Evolutionary conservation across 257 asterid species (phyloP), one percentile per base, ranked within the genome.

Genomic region (Solanum chilense): DNA sequence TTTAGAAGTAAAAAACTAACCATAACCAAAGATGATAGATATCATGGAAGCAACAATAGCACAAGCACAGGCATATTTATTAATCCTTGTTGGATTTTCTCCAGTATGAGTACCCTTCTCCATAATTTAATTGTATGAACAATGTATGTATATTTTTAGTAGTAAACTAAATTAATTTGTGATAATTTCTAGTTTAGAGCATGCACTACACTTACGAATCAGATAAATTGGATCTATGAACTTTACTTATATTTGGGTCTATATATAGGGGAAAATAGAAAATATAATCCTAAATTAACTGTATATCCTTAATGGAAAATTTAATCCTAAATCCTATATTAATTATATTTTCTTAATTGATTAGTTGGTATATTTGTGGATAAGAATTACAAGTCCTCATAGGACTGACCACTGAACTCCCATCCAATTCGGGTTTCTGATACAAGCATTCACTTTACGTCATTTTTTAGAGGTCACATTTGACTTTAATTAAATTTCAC

Each of bases 1-100:
- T 23, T 11, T 47, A 85, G 74, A 25, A 64, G 25, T 15, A 20
- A 4, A 77, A 23, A 77, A 78, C 89, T 86, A 5, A 93, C 98
- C 98, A 82, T 94, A 94, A 68, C 98, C 98, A 49, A 94, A 94
- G 47, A 94, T 93, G 87, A 93, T 93, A 20, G 97, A 91, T 25
- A 95, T 92, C 97, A 92, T 93, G 37, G 98, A 95, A 29, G 93
- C 98, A 81, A 95, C 96, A 0, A 91, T 15, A 3, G 97, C 90
- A 88, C 98, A 95, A 41, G 92, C 94, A 70, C 86, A 81, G 14
- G 98, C 94, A 89, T 95, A 92, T 62, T 87, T 89, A 90, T 95
- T 93, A 66, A 93, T 87, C 91, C 86, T 91, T 76, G 49, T 68
- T 13, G 58, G 23, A 47, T 84, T 75, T 29, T 88, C 86, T 52